phyloP scores from a whole-genome alignment of 2,329 filamentous ascomycete species.

The Cryphonectria radicalis region DNA sequence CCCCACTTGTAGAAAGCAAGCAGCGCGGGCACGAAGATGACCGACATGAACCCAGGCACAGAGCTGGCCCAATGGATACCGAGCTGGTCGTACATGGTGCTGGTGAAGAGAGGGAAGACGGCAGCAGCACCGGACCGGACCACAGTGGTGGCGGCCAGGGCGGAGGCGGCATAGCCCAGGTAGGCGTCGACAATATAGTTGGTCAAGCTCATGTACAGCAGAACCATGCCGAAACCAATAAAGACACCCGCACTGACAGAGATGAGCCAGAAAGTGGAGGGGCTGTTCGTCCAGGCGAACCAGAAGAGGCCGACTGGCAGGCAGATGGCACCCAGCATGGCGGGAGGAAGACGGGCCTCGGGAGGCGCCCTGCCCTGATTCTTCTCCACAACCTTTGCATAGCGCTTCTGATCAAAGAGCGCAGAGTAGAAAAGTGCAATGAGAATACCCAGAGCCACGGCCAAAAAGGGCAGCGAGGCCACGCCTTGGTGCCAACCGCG shows the following conservation, averaged over 20 bases:
- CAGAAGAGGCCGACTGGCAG: constrained; percentile 60
- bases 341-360: constrained; percentile 59
- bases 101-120: constrained; percentile 75
- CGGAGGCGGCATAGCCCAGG: constrained; percentile 80
- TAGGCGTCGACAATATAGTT: constrained; percentile 83
- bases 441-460: constrained; percentile 58
- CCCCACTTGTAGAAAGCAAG: constrained; percentile 75
- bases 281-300: constrained; percentile 60
- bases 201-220: constrained; percentile 81
- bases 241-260: constrained; percentile 50
- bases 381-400: constrained; percentile 51
- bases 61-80: constrained; percentile 81
- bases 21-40: constrained; percentile 77
- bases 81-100: constrained; percentile 70
- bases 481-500: constrained; percentile 54
- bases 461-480: constrained; percentile 59
- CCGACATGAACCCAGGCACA: constrained; percentile 73
- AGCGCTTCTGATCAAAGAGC: constrained; percentile 46
- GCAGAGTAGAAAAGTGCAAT: constrained; percentile 52
- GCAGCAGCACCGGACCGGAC: constrained; percentile 75
- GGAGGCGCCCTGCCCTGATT: constrained; percentile 59
- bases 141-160: constrained; percentile 79
- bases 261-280: constrained; percentile 33
- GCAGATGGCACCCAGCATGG: constrained; percentile 58
- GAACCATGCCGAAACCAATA: constrained; percentile 70